Base-by-base conservation (phyloP, 2,329 filamentous ascomycete species). In the Seiridium unicorne region DNA sequence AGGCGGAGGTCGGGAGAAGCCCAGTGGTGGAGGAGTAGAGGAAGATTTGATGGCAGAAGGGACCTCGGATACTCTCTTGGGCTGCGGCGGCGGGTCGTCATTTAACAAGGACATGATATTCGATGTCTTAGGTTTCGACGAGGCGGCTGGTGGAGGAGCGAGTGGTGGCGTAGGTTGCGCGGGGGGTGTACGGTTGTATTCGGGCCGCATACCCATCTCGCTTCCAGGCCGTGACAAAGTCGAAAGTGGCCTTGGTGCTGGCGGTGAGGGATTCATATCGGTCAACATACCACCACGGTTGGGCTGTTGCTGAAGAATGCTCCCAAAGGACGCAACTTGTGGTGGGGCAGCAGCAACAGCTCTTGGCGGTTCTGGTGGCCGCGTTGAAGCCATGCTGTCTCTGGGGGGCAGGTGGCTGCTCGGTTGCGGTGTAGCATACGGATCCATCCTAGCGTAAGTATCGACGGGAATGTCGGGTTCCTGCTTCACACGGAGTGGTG, bases 21-120 rank as follows among this genome's bases (percentile, higher is more conserved):
- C 61, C 61, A 79, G 79, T 5, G 81, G 81, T 3, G 81, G 83
- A 35, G 83, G 82, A 3, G 83, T 84, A 8, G 82, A 81, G 31
- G 80, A 79, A n/a, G 75, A 69, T 46, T 75, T 75, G 42, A 73
- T 63, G 9, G 74, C 69, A 13, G 68, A 68, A 9, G 77, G 74
- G 8, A 85, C 76, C 58, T 85, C 83, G 46, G 63, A 73, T 36
- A 85, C 74, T 38, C 83, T 77, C 71, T 85, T 85, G 0, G 76
- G 75, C 55, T 77, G 74, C 1, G 77, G 72, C n/a, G 79, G 79
- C 5, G 81, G 79, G 57, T 88, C 86, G 62, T 88, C 84, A 64
- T 87, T 87, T 3, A 89, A 76, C 62, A 89, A 71, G 0, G 84
- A 84, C 81, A 88, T 86, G 62, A 89, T 80, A 63, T 77, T 88